These are phyloP conservation scores for Nitzschia sp. DNA, from an alignment of 108 stramenopile genomes.

Conservation along the genomic window DNA sequence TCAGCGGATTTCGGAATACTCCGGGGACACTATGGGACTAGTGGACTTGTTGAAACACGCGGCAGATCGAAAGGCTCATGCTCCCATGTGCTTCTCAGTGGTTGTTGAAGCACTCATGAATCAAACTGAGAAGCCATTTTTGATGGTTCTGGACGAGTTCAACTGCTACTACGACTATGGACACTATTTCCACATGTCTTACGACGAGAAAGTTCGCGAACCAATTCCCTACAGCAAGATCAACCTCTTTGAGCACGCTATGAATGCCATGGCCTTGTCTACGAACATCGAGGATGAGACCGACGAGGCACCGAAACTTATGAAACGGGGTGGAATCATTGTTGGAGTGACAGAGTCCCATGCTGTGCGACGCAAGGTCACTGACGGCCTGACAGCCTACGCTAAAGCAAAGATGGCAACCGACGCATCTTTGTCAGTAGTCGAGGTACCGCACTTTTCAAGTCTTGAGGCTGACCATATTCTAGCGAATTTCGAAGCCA, in stretches of 20 bases:
- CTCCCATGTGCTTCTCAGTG: conserved; percentile 67
- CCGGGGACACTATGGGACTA: conserved; percentile 35
- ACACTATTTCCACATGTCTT: conserved; percentile 83
- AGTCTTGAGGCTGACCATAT: conserved; percentile 78
- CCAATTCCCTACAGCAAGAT: conserved; percentile 72
- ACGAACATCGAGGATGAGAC: conserved; percentile 35
- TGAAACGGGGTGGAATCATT: conserved; percentile 75
- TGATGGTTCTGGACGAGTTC: conserved; percentile 79
- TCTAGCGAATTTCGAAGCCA: conserved; percentile 78
- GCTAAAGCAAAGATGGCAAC: conserved; percentile 25
- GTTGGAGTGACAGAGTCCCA: conserved; percentile 64
- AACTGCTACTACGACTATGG: conserved; percentile 79
- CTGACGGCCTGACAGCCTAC: conserved; percentile 50
- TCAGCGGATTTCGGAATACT: conserved; percentile 30
- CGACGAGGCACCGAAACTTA: conserved; percentile 15
- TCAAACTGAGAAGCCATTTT: conserved; percentile 70
- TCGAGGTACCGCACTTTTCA: conserved; percentile 70
- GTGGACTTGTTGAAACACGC: conserved; percentile 62
- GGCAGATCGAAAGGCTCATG: conserved; percentile 40
- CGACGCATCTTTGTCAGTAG: conserved; percentile 41
- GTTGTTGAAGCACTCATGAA: conserved; percentile 67
- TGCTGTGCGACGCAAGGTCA: conserved; percentile 58
- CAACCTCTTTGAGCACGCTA: conserved; percentile 68
- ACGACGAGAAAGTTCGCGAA: conserved; percentile 62
- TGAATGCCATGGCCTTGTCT: conserved; percentile 71